These are phyloP conservation scores for Penicillium fuscoglaucum DNA, from an alignment of 2,329 filamentous ascomycete genomes.

Conservation along the genomic window DNA sequence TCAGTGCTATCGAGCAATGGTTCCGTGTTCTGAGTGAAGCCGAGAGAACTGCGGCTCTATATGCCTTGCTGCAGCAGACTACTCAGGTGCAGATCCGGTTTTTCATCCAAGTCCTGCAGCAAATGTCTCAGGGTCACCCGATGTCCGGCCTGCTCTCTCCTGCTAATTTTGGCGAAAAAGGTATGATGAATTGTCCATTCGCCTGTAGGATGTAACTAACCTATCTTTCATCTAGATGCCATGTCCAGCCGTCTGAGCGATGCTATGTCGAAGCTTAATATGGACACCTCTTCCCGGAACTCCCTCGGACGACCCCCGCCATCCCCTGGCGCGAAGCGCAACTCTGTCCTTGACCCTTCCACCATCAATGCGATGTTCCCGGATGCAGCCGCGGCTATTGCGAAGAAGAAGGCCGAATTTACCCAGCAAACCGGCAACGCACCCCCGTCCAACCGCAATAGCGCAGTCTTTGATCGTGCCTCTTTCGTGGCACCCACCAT, in stretches of 20 bases:
- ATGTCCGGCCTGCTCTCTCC: constrained; percentile 95
- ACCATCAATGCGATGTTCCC: constrained; percentile 99
- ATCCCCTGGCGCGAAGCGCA: constrained; percentile 78
- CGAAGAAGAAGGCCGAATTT: constrained; percentile 96
- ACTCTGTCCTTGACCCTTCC: constrained; percentile 87
- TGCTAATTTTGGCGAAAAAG: constrained; percentile 90
- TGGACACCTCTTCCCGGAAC: constrained; percentile 75
- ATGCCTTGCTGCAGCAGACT: constrained; percentile 94
- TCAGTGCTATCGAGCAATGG: constrained; percentile 99
- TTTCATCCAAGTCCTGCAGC: constrained; percentile 97
- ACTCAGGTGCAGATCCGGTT: constrained; percentile 98
- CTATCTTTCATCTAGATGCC: constrained; percentile 62
- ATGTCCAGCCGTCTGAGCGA: constrained; percentile 96
- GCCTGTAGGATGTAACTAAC: constrained; percentile 13
- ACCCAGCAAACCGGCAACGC: constrained; percentile 91
- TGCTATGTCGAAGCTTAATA: constrained; percentile 92
- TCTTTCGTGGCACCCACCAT: constrained; percentile 76
- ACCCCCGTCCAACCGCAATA: constrained; percentile 90
- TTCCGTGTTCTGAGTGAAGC: constrained; percentile 96
- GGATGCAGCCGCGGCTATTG: constrained; percentile 96
- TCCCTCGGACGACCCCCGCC: constrained; percentile 79
- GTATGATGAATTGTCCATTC: constrained; percentile 50
- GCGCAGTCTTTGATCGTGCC: constrained; percentile 70
- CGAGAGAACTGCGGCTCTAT: constrained; percentile 90
- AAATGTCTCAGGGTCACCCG: constrained; percentile 97